Base-by-base conservation (phyloP, 2,329 filamentous ascomycete genomes). In the Hymenoscyphus repandus region DNA sequence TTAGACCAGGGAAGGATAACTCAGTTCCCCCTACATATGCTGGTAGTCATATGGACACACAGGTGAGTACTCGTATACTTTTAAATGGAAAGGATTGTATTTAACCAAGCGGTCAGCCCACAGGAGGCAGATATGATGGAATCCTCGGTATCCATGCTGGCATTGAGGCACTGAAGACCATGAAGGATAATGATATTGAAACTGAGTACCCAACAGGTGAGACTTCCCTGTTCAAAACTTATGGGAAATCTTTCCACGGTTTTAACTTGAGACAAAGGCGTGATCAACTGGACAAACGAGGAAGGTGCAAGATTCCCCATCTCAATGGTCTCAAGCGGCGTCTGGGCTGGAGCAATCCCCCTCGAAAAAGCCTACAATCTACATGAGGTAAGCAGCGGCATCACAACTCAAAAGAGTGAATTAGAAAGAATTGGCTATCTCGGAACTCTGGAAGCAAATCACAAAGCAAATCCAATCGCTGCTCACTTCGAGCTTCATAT, bases 401-500 rank as follows among this genome's bases (percentile, higher is more conserved):
- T 71, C 1, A 78, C 79, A 27, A 86, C 80, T 10, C 80, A 86
- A 75, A 83, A 76, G 59, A 78, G 73, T 0, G 86, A 90, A 54
- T 75, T 93, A 0, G 72, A 86, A 62, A 76, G 85, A 12, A 90
- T 90, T 45, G 82, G 83, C 0, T 90, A 88, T 56, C 69, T 89
- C 0, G 88, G 87, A 12, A 58, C 68, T 0, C 68, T 74, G 0
- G 74, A 77, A 7, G 78, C 79, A 18, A 80, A 74, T 47, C 74
- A 85, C 64, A 72, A 76, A 54, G 71, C 74, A 31, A 79, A 76
- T 13, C 85, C 85, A 0, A 81, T 90, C 69, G 85, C 80, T 0
- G 87, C 86, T 0, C 87, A 92, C 66, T 91, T 92, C 61, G 88
- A 92, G 66, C 74, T 93, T 9, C 88, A 93, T 63, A 92, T 92